Percentiles rank a stretch among this genome's conserved stretches.
Conservation (phyloP, 2,329 filamentous ascomycete genomes). For the Xylaria sp. region DNA sequence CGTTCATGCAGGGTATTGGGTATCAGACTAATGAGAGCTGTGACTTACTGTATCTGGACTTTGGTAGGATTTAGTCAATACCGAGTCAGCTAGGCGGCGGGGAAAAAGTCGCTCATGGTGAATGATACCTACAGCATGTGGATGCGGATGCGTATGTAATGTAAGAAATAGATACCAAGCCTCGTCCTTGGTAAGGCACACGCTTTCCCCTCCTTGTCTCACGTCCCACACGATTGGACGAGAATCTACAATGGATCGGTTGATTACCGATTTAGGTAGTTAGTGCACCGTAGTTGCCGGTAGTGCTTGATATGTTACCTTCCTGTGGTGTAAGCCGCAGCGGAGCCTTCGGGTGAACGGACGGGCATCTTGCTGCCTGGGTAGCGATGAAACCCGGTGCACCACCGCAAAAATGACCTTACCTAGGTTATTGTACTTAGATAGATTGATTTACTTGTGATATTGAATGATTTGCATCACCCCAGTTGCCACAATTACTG, state of each 20-base stretch:
- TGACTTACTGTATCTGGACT: slow-evolving; percentile 32
- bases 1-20: no score
- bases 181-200: slow-evolving; percentile 14
- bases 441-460: not conserved
- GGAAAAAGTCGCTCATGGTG: slow-evolving; percentile 26
- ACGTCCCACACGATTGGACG: slow-evolving; percentile 18
- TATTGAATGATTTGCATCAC: not conserved
- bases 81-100: slow-evolving; percentile 10
- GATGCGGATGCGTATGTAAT: not conserved
- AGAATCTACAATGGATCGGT: slow-evolving; percentile 2
- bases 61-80: not conserved
- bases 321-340: slow-evolving; percentile 2
- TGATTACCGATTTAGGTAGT: slow-evolving; percentile 1
- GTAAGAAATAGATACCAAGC: slow-evolving; percentile 12
- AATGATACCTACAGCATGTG: not conserved
- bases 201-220: not conserved
- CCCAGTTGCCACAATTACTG: not conserved
- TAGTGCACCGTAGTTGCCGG: no score
- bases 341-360: slow-evolving; percentile 30
- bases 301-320: no score
- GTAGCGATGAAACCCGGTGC: no score
- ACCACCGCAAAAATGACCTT: no score
- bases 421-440: no score
- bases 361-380: slow-evolving; percentile 9
- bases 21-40: slow-evolving; percentile 9